phyloP scores from a whole-genome alignment of 2,329 filamentous ascomycete species.

The Xylariaceae sp. region DNA sequence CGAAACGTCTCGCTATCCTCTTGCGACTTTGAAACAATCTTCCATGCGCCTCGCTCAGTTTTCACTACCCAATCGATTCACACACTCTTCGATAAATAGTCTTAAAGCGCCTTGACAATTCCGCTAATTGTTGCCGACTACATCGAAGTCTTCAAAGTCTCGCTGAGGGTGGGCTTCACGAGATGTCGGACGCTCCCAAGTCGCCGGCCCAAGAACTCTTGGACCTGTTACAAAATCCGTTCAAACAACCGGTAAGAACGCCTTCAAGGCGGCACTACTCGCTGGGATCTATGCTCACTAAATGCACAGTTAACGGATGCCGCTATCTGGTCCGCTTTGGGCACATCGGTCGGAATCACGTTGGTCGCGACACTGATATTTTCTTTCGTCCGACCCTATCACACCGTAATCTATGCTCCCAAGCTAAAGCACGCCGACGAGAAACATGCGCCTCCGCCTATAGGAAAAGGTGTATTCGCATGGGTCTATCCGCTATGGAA shows the following conservation, averaged over 20 bases:
- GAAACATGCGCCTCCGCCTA: constrained; percentile 77
- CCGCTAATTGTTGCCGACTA: neutral
- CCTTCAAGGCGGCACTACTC: neutral
- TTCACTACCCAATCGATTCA: neutral
- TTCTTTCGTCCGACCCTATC: constrained; percentile 84
- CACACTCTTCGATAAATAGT: neutral
- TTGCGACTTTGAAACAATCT: neutral
- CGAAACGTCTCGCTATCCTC: neutral
- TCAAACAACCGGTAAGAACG: constrained; percentile 41
- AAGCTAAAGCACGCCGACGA: constrained; percentile 89
- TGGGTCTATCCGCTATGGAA: constrained; percentile 77
- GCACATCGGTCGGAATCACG: constrained; percentile 72
- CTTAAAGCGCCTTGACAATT: no score
- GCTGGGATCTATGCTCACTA: constrained; percentile 6
- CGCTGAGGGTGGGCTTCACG: neutral
- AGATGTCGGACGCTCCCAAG: constrained; percentile 4
- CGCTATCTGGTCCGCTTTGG: constrained; percentile 73
- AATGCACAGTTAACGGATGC: constrained; percentile 40
- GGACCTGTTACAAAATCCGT: constrained; percentile 47
- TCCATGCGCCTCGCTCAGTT: neutral
- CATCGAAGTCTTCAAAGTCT: neutral
- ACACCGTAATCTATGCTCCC: constrained; percentile 88
- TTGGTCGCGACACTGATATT: constrained; percentile 71
- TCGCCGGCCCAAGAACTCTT: constrained; percentile 40
- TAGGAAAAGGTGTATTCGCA: constrained; percentile 81